A percentile compares a stretch with the other conserved stretches of the same genome.
phyloP scores from a whole-genome alignment of 306 rosid species.

The Arachis stenosperma region DNA sequence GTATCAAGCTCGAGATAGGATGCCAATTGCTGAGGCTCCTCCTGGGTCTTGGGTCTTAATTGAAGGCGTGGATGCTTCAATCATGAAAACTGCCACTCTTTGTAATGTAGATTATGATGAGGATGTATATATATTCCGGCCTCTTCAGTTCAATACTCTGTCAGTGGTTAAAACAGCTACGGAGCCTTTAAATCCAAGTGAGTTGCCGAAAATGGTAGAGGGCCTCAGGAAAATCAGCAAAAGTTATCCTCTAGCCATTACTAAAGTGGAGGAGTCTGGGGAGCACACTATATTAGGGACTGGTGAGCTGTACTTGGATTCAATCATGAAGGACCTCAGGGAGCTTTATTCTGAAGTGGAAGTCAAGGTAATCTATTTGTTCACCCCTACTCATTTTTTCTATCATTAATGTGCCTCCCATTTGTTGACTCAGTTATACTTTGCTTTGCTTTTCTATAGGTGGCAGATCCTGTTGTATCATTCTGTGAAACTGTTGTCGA shows the following conservation, averaged over 20 bases:
- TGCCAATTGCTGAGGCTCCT: conserved; percentile 91
- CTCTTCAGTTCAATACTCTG: conserved; percentile 93
- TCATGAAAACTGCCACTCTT: conserved; percentile 97
- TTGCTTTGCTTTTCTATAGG: conserved; percentile 56
- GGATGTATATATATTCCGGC: conserved; percentile 90
- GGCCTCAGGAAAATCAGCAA: conserved; percentile 98
- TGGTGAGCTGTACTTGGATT: conserved; percentile 97
- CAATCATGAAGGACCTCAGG: conserved; percentile 98
- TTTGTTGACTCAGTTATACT: conserved; percentile 21
- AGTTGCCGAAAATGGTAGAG: conserved; percentile 99
- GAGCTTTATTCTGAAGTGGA: conserved; percentile 99
- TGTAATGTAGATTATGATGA: conserved; percentile 79
- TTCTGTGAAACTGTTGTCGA: conserved; percentile 98
- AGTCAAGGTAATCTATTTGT: conserved; percentile 68
- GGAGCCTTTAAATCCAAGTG: conserved; percentile 97
- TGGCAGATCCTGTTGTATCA: conserved; percentile 97
- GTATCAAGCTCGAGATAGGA: conserved; percentile 95
- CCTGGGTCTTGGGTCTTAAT: conserved; percentile 98
- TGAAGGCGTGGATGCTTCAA: conserved; percentile 99
- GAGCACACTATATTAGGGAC: conserved; percentile 97
- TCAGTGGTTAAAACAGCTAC: conserved; percentile 98
- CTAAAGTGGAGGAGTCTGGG: conserved; percentile 99
- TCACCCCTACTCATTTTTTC: not conserved
- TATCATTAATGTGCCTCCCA: not conserved
- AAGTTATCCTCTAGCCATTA: conserved; percentile 96